Evolutionary conservation across 805 yeast species (phyloP), one percentile per base, ranked within the genome.

Genomic region (Spathaspora arborariae): DNA sequence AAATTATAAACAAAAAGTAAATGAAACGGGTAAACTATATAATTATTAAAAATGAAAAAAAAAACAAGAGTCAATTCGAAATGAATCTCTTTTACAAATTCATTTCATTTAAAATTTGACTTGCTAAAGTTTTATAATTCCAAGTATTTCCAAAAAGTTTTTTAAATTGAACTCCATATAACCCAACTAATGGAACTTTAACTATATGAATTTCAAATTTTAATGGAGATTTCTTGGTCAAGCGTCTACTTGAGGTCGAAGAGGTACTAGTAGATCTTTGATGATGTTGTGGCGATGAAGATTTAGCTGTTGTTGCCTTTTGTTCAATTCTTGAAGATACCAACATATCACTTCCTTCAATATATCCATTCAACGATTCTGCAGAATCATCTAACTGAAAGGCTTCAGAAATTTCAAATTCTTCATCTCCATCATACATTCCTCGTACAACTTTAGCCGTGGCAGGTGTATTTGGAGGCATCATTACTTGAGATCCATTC

Each of bases 151-250:
- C 98, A 48, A 87, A 78, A 24, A 91, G 77, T 63, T 91, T 91
- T 75, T 92, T 92, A 72, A 91, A 90, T 64, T 92, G 97, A 41
- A 91, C 91, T 65, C 98, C 98, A 54, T 86, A 90, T 49, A 92
- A 73, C 4, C 95, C 89, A 45, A 91, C 86, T 54, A 91, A 76
- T 40, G 96, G 96, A 41, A 91, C 95, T 62, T 90, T 90, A 36
- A 91, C 97, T 52, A 91, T 82, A 62, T 87, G 90, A 51, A 92
- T 87, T 62, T 92, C 97, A 65, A 91, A 91, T 58, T 85, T 82
- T 58, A 92, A 75, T 16, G 96, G 96, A 11, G 73, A 64, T 48
- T 62, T 64, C 47, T 41, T 27, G 9, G 41, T 13, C 13, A 22
- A 5, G 53, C 52, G 18, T 8, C 48, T 51, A 30, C 26, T 11